Percentiles rank a stretch among this genome's conserved stretches.
phyloP scores from a whole-genome alignment of 495 filamentous ascomycete species.

The Aspergillus indologenus region DNA sequence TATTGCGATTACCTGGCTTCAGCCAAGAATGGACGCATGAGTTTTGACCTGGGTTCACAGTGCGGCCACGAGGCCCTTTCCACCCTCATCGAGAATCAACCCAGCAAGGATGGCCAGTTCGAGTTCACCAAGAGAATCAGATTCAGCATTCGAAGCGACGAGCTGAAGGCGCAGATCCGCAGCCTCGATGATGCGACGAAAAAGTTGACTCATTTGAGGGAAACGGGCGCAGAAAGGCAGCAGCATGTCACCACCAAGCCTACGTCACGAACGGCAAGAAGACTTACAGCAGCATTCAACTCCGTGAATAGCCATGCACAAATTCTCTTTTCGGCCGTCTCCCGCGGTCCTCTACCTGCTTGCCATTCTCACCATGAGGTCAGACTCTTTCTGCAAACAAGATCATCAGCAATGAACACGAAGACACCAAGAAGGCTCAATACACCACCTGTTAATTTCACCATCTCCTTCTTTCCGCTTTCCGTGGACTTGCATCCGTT shows the following conservation, averaged over 20 bases:
- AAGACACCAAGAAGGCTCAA: background rate
- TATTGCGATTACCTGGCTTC: background rate
- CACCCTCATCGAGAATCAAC: background rate
- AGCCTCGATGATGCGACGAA: constrained; percentile 4
- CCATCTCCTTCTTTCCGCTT: too few species aligned
- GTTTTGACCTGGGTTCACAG: background rate
- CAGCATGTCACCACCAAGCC: background rate
- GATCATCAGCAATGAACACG: background rate
- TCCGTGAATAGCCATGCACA: background rate
- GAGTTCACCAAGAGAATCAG: constrained; percentile 19
- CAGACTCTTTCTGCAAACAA: constrained; percentile 6
- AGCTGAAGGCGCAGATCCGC: constrained; percentile 7
- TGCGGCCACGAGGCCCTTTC: background rate
- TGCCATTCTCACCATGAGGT: constrained; percentile 9
- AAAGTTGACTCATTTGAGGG: constrained; percentile 4
- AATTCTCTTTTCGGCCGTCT: constrained; percentile 7
- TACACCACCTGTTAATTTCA: background rate
- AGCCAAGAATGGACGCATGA: background rate
- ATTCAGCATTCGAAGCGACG: constrained; percentile 9
- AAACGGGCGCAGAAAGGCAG: background rate
- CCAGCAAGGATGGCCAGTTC: constrained; percentile 6
- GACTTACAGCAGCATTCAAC: background rate
- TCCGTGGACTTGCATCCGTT: too few species aligned
- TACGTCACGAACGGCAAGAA: background rate
- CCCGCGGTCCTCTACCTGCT: background rate